Evolutionary conservation across 23 red algal genomes (phyloP), one percentile per base, ranked within the genome.

Genomic region (Cyanidioschyzon merolae): DNA sequence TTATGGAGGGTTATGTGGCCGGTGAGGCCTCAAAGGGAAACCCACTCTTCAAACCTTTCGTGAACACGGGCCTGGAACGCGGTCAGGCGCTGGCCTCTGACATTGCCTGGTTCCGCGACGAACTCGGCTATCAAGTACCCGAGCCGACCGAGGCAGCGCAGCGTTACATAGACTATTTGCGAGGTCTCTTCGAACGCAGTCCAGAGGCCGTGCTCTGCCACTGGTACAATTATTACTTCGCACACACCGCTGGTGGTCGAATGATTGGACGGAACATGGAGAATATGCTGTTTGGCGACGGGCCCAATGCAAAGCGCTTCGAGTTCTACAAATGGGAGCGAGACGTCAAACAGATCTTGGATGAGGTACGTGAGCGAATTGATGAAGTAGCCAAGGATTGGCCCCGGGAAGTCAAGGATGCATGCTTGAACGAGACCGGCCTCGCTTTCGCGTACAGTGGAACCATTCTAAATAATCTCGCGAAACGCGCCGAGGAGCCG

Each of bases 221-320:
- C 76, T 96, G 87, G 87, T 96, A 96, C 81, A 96, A 96, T 39
- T 96, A 57, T 89, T 87, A 90, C 67, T 96, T 96, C 76, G 92
- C 92, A 7, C 92, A 96, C 76, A 87, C 87, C 40, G 92, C 92
- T 0, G 92, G 92, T 27, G 92, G 92, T 1, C 74, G 92, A 1
- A 96, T 96, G 92, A 96, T 96, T 83, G 92, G 92, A 38, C 87
- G 92, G 35, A 83, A 85, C 37, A 96, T 96, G 92, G 76, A 82
- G 30, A 87, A 89, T 37, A 74, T 84, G 38, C 58, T 96, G 63
- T 90, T 96, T 58, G 32, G 63, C 16, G 29, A 71, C 7, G 63
- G 63, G 2, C 21, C 21, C n/a, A 83, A 86, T 1, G 87, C 83
- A 0, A 76, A 79, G 45, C 58, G 85, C 39, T 88, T 96, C 37